Base-by-base conservation (phyloP, 768 basidiomycete species). In the Thelephora aurantiotincta region DNA sequence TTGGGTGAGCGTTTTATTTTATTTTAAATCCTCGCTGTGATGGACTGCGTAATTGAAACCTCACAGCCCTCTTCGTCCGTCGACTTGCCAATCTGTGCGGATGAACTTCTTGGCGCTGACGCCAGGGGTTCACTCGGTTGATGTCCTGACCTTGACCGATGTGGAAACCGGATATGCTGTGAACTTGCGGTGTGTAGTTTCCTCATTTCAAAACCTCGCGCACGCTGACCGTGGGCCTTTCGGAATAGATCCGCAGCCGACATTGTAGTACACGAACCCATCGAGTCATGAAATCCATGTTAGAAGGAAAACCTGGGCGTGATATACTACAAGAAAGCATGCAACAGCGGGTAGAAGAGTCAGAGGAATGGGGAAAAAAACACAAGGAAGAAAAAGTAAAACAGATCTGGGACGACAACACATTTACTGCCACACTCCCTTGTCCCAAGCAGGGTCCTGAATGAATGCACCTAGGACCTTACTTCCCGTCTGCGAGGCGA, bases 401-500 rank as follows among this genome's bases (percentile, higher is more conserved):
- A 33, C 33, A 33, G 34, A 23, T 23, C 38, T 23, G 38, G 43
- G 42, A 34, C 14, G 3, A 20, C 12, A 22, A 23, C 19, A 22
- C 26, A 36, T 50, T 74, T 63, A 89, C 50, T 78, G 62, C 84
- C 84, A 89, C 61, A 87, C 84, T 2, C 72, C 54, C 63, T 75
- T 85, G 52, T 88, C 84, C 92, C 92, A 96, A 48, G 77, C 75
- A 20, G 92, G 93, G 63, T 96, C 91, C 70, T 97, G 91, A 38
- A 96, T 67, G 67, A 94, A 96, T 2, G 89, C 91, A 51, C 88
- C 89, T 3, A 97, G 70, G n/a, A 97, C 91, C 60, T 96, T 96
- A 65, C 88, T 91, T 44, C 93, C 93, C 3, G 93, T 97, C 90
- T 92, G 26, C 9, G 26, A 9, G 26, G 9, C 9, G 26, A 30